Conservation (phyloP, 2,329 filamentous ascomycete genomes). For the Penicillium paneum region DNA sequence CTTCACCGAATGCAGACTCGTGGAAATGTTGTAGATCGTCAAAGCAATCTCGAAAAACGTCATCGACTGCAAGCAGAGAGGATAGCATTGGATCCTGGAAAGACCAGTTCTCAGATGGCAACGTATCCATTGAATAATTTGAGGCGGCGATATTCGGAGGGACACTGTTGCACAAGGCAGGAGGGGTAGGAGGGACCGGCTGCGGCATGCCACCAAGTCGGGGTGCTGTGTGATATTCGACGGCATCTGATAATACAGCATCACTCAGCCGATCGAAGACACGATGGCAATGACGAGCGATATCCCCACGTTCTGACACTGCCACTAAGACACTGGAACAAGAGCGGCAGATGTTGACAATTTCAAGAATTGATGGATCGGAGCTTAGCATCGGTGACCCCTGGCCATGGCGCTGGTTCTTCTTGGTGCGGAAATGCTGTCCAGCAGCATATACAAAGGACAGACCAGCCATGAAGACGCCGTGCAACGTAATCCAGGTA, state of each 20-base stretch:
- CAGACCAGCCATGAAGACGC: slow-evolving; percentile 48
- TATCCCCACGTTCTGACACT: slow-evolving; percentile 45
- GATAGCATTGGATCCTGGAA: too few relatives aligned
- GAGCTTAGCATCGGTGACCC: too few relatives aligned
- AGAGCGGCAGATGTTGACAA: slow-evolving; percentile 39
- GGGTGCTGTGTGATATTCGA: slow-evolving; percentile 32
- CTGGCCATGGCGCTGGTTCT: too few relatives aligned
- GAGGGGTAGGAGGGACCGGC: too few relatives aligned
- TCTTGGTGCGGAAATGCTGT: slow-evolving; percentile 32
- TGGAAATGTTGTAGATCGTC: slow-evolving; percentile 28
- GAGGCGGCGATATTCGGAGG: too few relatives aligned
- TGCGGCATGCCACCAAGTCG: too few relatives aligned
- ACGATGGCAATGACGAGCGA: slow-evolving; percentile 42
- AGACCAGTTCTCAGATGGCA: too few relatives aligned
- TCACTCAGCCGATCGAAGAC: slow-evolving; percentile 46
- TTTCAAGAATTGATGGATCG: too few relatives aligned
- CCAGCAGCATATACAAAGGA: slow-evolving; percentile 45
- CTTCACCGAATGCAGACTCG: slow-evolving; percentile 24
- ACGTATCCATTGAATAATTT: too few relatives aligned
- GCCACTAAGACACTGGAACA: slow-evolving; percentile 48
- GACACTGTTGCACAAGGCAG: too few relatives aligned
- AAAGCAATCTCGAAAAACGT: slow-evolving; percentile 41
- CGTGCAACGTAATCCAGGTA: slow-evolving; percentile 50
- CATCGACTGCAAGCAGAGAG: slow-evolving; percentile 31
- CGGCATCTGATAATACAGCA: slow-evolving; percentile 42